These are phyloP conservation scores for Dactylellina sp. DNA, from an alignment of 2,329 filamentous ascomycete species.

Conservation along the genomic window DNA sequence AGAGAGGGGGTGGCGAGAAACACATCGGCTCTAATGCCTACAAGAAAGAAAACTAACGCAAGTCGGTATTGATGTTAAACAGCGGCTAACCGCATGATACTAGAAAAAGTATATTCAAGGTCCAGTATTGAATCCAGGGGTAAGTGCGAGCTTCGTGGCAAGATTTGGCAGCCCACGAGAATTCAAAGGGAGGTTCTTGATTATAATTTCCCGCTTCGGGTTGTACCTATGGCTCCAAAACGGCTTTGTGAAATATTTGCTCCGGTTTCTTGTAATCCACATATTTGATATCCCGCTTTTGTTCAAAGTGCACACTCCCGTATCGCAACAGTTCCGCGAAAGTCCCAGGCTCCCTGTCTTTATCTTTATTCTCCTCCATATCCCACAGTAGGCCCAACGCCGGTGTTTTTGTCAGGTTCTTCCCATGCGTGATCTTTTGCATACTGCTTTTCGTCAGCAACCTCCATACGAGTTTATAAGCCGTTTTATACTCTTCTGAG, in stretches of 20 bases:
- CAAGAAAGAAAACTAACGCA: no score
- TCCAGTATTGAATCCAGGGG: no score
- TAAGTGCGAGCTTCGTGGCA: no score
- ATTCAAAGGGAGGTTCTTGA: neutral
- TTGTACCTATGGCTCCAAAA: slow-evolving; percentile 27
- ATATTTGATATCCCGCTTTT: slow-evolving; percentile 62
- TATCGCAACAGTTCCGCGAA: slow-evolving; percentile 64
- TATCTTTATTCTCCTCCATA: slow-evolving; percentile 61
- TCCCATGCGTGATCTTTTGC: slow-evolving; percentile 64
- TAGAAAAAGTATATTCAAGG: no score
- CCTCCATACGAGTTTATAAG: slow-evolving; percentile 61
- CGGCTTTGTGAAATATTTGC: slow-evolving; percentile 17
- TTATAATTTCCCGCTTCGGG: neutral
- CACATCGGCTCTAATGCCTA: no score
- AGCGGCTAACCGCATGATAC: no score
- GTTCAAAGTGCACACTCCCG: slow-evolving; percentile 62
- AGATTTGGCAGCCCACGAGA: no score
- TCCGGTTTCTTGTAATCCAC: slow-evolving; percentile 45
- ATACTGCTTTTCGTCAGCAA: slow-evolving; percentile 62
- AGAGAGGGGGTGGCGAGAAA: no score
- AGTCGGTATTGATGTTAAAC: no score
- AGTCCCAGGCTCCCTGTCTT: slow-evolving; percentile 61
- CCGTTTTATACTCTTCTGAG: slow-evolving; percentile 58
- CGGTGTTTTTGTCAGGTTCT: slow-evolving; percentile 59
- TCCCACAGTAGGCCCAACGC: slow-evolving; percentile 62